These are phyloP conservation scores for Lactifluus piperatus DNA, from an alignment of 768 basidiomycete genomes.

Conservation along the genomic window DNA sequence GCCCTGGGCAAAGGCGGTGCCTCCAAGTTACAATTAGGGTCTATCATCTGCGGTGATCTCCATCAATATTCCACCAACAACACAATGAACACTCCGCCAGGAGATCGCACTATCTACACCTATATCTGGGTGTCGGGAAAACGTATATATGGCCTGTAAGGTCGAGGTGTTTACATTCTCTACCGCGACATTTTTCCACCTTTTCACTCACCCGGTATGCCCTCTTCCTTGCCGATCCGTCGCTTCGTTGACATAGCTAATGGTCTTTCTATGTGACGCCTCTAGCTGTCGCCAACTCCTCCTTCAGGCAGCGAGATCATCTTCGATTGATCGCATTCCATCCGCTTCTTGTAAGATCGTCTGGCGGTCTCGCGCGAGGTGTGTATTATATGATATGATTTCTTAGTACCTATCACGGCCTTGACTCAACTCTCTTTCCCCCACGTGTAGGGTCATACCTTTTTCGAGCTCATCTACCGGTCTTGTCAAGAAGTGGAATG, in stretches of 20 bases:
- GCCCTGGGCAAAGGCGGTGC: not conserved
- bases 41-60: not conserved
- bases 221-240: not conserved
- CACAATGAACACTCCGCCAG: not conserved
- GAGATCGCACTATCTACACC: not conserved
- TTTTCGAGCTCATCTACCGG: slow-evolving; percentile 20
- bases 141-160: not conserved
- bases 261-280: not conserved
- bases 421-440: not conserved
- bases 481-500: slow-evolving; percentile 23
- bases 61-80: not conserved
- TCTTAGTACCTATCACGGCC: not conserved
- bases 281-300: slow-evolving; percentile 12
- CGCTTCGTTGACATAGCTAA: not conserved
- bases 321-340: slow-evolving; percentile 30
- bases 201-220: slow-evolving; percentile 10
- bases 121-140: slow-evolving; percentile 4
- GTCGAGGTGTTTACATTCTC: not conserved
- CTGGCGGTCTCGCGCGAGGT: slow-evolving; percentile 30
- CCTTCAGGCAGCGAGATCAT: slow-evolving; percentile 24
- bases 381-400: not conserved
- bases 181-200: not conserved
- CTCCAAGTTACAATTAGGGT: not conserved
- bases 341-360: slow-evolving; percentile 36
- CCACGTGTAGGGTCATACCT: slow-evolving; percentile 3